A percentile compares a stretch with the other conserved stretches of the same genome.
phyloP scores from a whole-genome alignment of 208 protist genomes.

The Trichomonas tenax region DNA sequence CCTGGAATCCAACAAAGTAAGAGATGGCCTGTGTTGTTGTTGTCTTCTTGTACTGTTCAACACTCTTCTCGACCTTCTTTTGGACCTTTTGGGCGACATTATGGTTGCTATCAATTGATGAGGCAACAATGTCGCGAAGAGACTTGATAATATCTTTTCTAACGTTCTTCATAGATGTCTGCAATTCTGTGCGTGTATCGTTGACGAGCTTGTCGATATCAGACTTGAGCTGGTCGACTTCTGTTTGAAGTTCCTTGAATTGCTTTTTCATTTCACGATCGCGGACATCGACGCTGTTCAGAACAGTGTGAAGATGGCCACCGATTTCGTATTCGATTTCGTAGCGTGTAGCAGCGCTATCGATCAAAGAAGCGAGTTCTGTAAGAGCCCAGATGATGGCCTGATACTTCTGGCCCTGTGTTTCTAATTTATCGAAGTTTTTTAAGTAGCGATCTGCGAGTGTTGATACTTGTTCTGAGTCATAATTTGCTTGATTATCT shows the following conservation, averaged over 20 bases:
- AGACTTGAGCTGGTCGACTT: neutral
- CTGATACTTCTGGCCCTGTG: slow-evolving; percentile 15
- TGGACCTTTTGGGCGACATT: neutral
- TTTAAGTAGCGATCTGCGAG: neutral
- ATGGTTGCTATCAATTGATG: neutral
- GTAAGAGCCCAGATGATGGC: slow-evolving; percentile 12
- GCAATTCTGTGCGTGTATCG: neutral
- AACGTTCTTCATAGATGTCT: neutral
- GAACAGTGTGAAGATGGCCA: neutral
- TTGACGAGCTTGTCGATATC: slow-evolving; percentile 16
- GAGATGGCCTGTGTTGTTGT: neutral
- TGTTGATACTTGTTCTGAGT: neutral
- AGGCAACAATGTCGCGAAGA: neutral
- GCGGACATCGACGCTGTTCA: neutral
- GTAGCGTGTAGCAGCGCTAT: neutral
- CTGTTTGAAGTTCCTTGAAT: neutral
- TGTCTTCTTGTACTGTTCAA: neutral
- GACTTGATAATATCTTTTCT: slow-evolving; percentile 13
- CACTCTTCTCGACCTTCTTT: neutral
- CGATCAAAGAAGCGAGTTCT: neutral
- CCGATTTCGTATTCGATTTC: slow-evolving; percentile 20
- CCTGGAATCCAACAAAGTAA: neutral
- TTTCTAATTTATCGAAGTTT: slow-evolving; percentile 3
- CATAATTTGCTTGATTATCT: neutral
- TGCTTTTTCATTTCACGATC: slow-evolving; percentile 18